Base-by-base conservation (phyloP, 306 rosid species). In the Cucurbita pepo region DNA sequence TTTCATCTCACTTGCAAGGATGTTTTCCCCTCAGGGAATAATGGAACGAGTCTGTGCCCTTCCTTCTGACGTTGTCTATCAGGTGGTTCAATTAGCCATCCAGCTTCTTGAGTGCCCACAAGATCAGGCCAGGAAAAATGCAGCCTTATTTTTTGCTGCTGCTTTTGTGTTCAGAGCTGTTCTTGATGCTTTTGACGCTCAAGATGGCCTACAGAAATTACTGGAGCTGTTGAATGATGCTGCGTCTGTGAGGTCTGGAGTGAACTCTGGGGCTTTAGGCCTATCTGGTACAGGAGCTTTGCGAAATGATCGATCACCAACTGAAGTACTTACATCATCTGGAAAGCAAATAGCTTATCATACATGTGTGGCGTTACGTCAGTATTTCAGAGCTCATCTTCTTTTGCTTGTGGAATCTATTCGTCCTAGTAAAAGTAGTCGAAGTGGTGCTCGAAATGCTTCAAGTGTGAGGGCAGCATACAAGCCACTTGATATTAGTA, bases 31-130 rank as follows among this genome's bases (percentile, higher is more conserved):
- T 76, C 84, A 95, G 99, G 96, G 90, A 54, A 89, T 95, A 65
- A 95, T 91, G 99, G 99, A 95, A 72, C 88, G 96, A 22, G 99
- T 95, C 47, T 95, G 99, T 78, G 97, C 99, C 75, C 99, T 91
- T 80, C 97, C 97, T 52, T 83, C 95, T 0, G 90, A 89, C 65
- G 84, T 91, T 56, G 88, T 89, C 43, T 58, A 86, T 80, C 91
- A 88, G 79, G 84, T 91, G 78, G 99, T 95, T 75, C 91, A 89
- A 81, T 78, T 95, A 82, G 95, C 96, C 48, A 89, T 95, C 79
- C 95, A 89, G 76, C 96, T 95, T 82, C 86, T 95, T 41, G 95
- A 86, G 75, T 95, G 97, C 81, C 76, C 87, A 48, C 97, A 89
- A 77, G 99, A 95, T 62, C 99, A 88, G 77, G 99, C 93, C 59